Percentiles rank a stretch among this genome's conserved stretches.
These are phyloP conservation scores for Monosporozyma unispora DNA, from an alignment of 805 yeast species.

Conservation along the genomic window DNA sequence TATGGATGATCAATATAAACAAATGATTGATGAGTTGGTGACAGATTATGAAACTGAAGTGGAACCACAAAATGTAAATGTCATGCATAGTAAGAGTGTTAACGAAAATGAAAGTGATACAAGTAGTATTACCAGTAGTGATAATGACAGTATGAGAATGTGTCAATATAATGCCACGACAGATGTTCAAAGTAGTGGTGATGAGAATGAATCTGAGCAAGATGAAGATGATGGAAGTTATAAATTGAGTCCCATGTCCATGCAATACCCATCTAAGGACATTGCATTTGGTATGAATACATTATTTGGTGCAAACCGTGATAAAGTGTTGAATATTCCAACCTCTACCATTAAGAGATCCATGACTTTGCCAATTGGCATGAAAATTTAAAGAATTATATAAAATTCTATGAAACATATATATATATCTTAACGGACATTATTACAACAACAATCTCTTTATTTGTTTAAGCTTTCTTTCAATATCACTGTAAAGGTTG, in stretches of 20 bases:
- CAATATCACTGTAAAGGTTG: no score
- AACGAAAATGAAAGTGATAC: conserved; percentile 7
- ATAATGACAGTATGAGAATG: conserved; percentile 2
- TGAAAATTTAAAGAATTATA: conserved; percentile 15
- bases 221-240: background rate
- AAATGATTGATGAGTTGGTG: conserved; percentile 1
- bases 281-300: background rate
- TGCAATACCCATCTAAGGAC: background rate
- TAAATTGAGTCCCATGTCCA: background rate
- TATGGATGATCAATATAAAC: conserved; percentile 7
- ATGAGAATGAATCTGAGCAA: background rate
- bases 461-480: no score
- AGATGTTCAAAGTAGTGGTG: conserved; percentile 2
- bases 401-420: background rate
- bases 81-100: background rate
- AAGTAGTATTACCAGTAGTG: conserved; percentile 1
- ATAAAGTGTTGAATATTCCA: conserved; percentile 16
- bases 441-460: background rate
- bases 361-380: conserved; percentile 26
- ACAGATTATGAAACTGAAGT: conserved; percentile 4
- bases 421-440: background rate
- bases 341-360: conserved; percentile 18
- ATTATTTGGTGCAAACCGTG: conserved; percentile 1
- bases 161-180: background rate
- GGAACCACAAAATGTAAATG: no score